A percentile compares a stretch with the other conserved stretches of the same genome.
phyloP scores from a whole-genome alignment of 2,329 filamentous ascomycete species.

The Aspergillus carbonarius region DNA sequence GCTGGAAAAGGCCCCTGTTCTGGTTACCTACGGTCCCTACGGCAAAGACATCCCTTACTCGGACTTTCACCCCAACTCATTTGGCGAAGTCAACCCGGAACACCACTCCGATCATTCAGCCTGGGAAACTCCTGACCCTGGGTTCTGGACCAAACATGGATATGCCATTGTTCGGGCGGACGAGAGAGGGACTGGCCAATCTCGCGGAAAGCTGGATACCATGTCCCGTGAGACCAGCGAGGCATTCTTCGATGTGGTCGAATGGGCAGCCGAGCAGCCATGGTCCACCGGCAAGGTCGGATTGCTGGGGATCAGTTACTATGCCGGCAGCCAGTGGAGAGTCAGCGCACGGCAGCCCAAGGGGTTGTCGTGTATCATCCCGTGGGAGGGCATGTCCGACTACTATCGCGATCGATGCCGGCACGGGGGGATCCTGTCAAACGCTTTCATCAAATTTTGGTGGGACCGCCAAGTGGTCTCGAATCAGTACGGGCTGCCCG shows the following conservation, averaged over 20 bases:
- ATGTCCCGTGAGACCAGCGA: conserved; percentile 55
- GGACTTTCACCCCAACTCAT: conserved; percentile 53
- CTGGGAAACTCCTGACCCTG: conserved; percentile 61
- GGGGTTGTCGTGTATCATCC: conserved; percentile 52
- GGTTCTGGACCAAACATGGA: conserved; percentile 56
- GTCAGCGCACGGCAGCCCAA: conserved; percentile 54
- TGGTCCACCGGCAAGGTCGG: conserved; percentile 55
- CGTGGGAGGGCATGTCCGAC: conserved; percentile 59
- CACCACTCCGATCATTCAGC: conserved; percentile 56
- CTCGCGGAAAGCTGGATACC: conserved; percentile 53
- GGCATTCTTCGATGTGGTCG: conserved; percentile 53
- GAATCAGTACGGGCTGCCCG: conserved; percentile 66
- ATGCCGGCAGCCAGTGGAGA: conserved; percentile 55
- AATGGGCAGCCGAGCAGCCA: conserved; percentile 52
- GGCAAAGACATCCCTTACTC: conserved; percentile 70
- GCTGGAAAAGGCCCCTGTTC: conserved; percentile 51
- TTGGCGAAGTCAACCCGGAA: conserved; percentile 53
- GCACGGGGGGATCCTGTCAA: conserved; percentile 62
- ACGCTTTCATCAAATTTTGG: conserved; percentile 63
- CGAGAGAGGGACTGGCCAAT: conserved; percentile 54
- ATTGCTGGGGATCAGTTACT: conserved; percentile 54
- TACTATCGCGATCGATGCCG: conserved; percentile 59
- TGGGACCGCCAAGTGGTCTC: conserved; percentile 65
- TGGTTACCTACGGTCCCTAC: conserved; percentile 72
- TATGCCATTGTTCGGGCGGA: conserved; percentile 58